These are phyloP conservation scores for Macrophomina pseudophaseolina DNA, from an alignment of 2,329 filamentous ascomycete species.

Conservation along the genomic window DNA sequence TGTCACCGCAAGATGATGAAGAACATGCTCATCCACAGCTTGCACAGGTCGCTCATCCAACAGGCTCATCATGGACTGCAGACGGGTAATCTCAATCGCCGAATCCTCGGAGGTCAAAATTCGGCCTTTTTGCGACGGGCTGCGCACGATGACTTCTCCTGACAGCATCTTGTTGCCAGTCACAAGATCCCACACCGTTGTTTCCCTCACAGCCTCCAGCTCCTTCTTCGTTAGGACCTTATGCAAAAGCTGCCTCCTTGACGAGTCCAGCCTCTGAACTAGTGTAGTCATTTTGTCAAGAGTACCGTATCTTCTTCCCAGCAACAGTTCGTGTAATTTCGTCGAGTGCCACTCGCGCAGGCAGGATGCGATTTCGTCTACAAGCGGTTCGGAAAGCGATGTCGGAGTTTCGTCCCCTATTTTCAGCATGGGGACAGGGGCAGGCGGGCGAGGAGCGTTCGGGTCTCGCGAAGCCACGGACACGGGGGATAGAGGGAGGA, in stretches of 20 bases:
- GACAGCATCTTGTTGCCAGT: constrained; percentile 92
- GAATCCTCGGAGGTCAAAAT: constrained; percentile 92
- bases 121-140: constrained; percentile 80
- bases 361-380: constrained; percentile 97
- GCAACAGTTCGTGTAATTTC: constrained; percentile 87
- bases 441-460: constrained; percentile 75
- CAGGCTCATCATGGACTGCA: constrained; percentile 96
- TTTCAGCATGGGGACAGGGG: constrained; percentile 95
- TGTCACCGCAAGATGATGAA: constrained; percentile 84
- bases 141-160: constrained; percentile 92
- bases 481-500: constrained; percentile 45
- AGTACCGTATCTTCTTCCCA: constrained; percentile 79
- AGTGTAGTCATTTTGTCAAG: constrained; percentile 82
- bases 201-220: constrained; percentile 78
- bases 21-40: constrained; percentile 69
- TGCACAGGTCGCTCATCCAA: constrained; percentile 79
- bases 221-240: constrained; percentile 90
- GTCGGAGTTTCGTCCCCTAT: constrained; percentile 97
- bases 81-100: constrained; percentile 83
- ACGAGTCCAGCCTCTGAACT: constrained; percentile 81
- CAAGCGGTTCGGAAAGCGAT: constrained; percentile 84
- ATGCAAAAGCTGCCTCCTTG: constrained; percentile 88
- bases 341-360: constrained; percentile 98
- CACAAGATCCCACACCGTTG: constrained; percentile 94
- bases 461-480: constrained; percentile 62